Conservation (phyloP, 2,329 filamentous ascomycete genomes). For the Cadophora malorum region DNA sequence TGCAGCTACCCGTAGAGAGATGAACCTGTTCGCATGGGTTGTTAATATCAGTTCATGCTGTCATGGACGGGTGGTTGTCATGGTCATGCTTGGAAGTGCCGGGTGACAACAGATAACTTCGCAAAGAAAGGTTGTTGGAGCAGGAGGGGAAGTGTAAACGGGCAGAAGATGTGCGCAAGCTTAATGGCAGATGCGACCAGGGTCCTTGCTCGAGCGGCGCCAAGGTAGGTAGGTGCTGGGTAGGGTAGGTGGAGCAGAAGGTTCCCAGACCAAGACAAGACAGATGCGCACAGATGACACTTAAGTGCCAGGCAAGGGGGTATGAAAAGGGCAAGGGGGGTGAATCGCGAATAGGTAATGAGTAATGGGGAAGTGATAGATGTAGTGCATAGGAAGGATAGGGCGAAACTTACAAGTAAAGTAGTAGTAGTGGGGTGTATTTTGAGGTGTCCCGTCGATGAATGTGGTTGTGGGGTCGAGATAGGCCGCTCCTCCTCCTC, state of each 20-base stretch:
- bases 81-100: slow-evolving; percentile 37
- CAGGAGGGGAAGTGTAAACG: slow-evolving; percentile 27
- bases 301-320: slow-evolving; percentile 38
- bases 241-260: slow-evolving; percentile 21
- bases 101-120: slow-evolving; percentile 33
- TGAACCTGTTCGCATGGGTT: slow-evolving; percentile 43
- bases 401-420: slow-evolving; percentile 19
- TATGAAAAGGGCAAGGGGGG: slow-evolving; percentile 24
- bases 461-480: not conserved
- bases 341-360: slow-evolving; percentile 16
- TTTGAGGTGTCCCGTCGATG: not conserved
- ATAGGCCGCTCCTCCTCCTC: not conserved
- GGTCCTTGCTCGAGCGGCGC: slow-evolving; percentile 21
- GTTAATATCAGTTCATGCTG: slow-evolving; percentile 39
- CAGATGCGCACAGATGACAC: slow-evolving; percentile 41
- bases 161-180: slow-evolving; percentile 21
- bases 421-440: not conserved
- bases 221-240: slow-evolving; percentile 15
- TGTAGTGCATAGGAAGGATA: slow-evolving; percentile 5
- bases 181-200: slow-evolving; percentile 23
- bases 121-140: slow-evolving; percentile 9
- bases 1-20: slow-evolving; percentile 44
- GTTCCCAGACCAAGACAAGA: slow-evolving; percentile 24
- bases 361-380: slow-evolving; percentile 13
- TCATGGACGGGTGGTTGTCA: slow-evolving; percentile 32